Conservation (phyloP, 1,139 yeast genomes). For the Candida sp. region DNA sequence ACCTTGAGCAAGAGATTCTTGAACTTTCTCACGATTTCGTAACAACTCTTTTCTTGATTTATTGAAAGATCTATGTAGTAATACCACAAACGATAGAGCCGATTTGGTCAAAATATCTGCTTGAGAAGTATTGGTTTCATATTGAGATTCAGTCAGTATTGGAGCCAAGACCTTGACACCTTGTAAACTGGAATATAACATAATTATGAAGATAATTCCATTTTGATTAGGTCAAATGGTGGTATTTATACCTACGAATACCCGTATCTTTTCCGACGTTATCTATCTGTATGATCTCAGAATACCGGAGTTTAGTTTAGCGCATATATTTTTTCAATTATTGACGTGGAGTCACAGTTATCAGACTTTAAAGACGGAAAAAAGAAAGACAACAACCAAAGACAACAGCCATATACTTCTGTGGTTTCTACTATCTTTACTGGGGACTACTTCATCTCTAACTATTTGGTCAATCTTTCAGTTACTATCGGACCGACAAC, state of each 20-base stretch:
- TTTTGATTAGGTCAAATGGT: too few relatives aligned
- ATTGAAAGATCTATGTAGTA: conserved; percentile 67
- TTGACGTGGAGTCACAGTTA: too few relatives aligned
- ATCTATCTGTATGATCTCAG: not conserved
- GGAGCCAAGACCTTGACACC: conserved; percentile 61
- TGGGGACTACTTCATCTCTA: too few relatives aligned
- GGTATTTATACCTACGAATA: not conserved
- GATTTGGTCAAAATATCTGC: conserved; percentile 57
- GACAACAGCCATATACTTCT: too few relatives aligned
- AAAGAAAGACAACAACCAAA: too few relatives aligned
- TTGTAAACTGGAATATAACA: conserved; percentile 28
- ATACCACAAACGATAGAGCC: conserved; percentile 66
- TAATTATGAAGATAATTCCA: too few relatives aligned
- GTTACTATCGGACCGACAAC: too few relatives aligned
- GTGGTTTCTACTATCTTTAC: too few relatives aligned
- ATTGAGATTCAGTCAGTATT: conserved; percentile 29
- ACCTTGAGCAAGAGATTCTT: conserved; percentile 59
- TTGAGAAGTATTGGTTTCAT: conserved; percentile 32
- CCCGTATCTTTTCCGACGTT: not conserved
- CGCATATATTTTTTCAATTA: not conserved
- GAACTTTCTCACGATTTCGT: conserved; percentile 53
- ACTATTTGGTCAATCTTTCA: too few relatives aligned
- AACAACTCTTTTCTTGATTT: conserved; percentile 54
- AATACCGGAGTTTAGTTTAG: not conserved
- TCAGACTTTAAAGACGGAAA: too few relatives aligned